Conservation (phyloP, 2,329 filamentous ascomycete species). For the Plenodomus lindquistii region DNA sequence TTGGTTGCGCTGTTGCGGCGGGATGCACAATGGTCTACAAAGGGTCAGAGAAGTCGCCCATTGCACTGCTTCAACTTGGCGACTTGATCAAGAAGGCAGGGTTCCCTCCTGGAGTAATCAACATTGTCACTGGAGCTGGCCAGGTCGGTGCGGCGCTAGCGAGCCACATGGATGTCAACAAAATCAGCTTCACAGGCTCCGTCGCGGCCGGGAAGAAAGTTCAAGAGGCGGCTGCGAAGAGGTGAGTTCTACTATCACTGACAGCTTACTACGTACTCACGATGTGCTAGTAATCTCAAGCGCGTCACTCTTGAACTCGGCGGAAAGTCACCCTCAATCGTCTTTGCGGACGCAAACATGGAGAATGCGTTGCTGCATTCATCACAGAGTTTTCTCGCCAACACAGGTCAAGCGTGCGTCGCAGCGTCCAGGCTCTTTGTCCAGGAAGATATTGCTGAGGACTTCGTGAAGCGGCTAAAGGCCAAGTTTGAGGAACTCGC, state of each 20-base stretch:
- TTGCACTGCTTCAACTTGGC: slow-evolving; percentile 22
- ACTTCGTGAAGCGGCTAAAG: slow-evolving; percentile 36
- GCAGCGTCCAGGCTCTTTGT: slow-evolving; percentile 57
- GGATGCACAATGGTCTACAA: slow-evolving; percentile 40
- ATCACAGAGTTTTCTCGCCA: slow-evolving; percentile 49
- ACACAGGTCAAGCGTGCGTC: slow-evolving; percentile 62
- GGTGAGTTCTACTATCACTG: slow-evolving; percentile 6
- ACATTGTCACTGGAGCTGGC: slow-evolving; percentile 38
- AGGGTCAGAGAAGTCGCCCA: slow-evolving; percentile 33
- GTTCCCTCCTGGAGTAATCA: slow-evolving; percentile 48
- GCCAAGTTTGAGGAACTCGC: slow-evolving; percentile 25
- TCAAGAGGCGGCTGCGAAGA: slow-evolving; percentile 45
- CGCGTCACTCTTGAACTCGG: slow-evolving; percentile 53
- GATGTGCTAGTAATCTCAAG: slow-evolving; percentile 46
- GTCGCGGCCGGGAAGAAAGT: slow-evolving; percentile 44
- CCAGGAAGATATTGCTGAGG: slow-evolving; percentile 32
- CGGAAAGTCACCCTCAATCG: slow-evolving; percentile 51
- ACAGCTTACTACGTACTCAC: neutral
- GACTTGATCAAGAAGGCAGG: slow-evolving; percentile 38
- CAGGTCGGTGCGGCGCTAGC: slow-evolving; percentile 42
- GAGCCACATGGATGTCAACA: slow-evolving; percentile 48
- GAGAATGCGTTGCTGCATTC: slow-evolving; percentile 44
- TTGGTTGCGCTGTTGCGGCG: slow-evolving; percentile 37
- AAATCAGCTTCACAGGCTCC: slow-evolving; percentile 49
- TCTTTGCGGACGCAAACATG: slow-evolving; percentile 54